phyloP scores from a whole-genome alignment of 2,329 filamentous ascomycete species.

The Diaporthe sp. region DNA sequence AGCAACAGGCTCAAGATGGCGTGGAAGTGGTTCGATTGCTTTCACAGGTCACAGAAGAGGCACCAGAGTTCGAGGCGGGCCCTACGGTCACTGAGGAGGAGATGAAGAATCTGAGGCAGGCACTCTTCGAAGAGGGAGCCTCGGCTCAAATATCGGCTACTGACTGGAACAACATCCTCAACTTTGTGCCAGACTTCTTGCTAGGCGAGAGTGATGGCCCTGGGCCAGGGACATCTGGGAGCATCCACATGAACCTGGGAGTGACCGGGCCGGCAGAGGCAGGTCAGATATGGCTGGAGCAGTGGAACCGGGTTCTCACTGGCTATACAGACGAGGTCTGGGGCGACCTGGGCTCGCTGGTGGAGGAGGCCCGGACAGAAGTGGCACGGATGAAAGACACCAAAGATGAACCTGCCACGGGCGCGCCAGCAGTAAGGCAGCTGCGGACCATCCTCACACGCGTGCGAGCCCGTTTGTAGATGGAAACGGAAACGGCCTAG shows the following conservation, averaged over 20 bases:
- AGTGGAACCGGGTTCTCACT: conserved; percentile 70
- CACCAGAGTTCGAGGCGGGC: conserved; percentile 42
- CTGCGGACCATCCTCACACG: conserved; percentile 57
- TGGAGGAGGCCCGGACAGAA: conserved; percentile 69
- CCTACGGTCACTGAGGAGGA: conserved; percentile 48
- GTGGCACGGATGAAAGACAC: conserved; percentile 58
- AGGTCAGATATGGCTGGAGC: conserved; percentile 62
- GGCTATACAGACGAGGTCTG: conserved; percentile 76
- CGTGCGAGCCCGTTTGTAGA: conserved; percentile 49
- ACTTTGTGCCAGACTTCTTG: conserved; percentile 64
- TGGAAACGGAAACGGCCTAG: conserved; percentile 8
- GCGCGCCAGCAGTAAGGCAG: conserved; percentile 53
- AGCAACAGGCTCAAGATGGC: conserved; percentile 55
- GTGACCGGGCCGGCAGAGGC: conserved; percentile 54
- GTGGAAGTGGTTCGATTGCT: conserved; percentile 56
- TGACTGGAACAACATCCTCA: conserved; percentile 62
- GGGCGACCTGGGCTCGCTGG: conserved; percentile 72
- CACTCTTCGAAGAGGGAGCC: conserved; percentile 52
- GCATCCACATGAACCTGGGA: conserved; percentile 54
- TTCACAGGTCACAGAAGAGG: conserved; percentile 44
- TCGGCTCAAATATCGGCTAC: conserved; percentile 38
- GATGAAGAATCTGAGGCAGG: conserved; percentile 51
- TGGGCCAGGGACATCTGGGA: conserved; percentile 39
- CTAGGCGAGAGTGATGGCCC: conserved; percentile 43
- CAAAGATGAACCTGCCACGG: conserved; percentile 44